Base-by-base conservation (phyloP, 176 grass and related monocot species). In the Ensete ventricosum region DNA sequence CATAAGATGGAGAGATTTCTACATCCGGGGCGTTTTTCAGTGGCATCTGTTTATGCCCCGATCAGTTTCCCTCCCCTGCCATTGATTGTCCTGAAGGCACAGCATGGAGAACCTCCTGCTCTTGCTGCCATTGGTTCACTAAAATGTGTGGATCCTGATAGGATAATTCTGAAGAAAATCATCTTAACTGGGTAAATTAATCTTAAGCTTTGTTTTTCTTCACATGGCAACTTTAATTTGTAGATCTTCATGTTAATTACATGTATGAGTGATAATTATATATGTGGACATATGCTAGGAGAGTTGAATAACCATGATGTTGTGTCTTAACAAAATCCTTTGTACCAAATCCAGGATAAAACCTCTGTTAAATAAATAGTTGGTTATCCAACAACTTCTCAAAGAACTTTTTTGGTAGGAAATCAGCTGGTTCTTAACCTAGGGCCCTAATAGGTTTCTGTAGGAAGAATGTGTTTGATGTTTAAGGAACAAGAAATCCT, bases 1-100 rank as follows among this genome's bases (percentile, higher is more conserved):
- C 90, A 98, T 78, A 98, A 98, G 76, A 93, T 93, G 95, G 95
- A 98, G 75, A 89, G 82, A 68, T 98, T 98, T 93, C 70, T 98
- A 67, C 95, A 98, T 58, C 88, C 89, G 20, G 95, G 95, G 12
- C 90, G 84, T 59, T 98, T 91, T 85, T 98, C 85, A 25, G 67
- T 98, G 75, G 95, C 95, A 34, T 91, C 95, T 1, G 76, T 98
- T 49, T 93, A 91, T 82, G 95, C 88, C 67, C 95, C 95, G 7
- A 87, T 98, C 81, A 87, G 78, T 80, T 98, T 91, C 76, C 88
- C 88, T 27, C 70, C 83, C 2, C 60, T 87, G 79, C 88, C 95
- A 87, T 71, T 98, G 20, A 84, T 98, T 78, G 82, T 97, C 74
- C 52, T 93, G 67, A 93, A 93, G 80, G 91, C 59, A 14, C 79